Conservation (phyloP, 192 early-diverging fungal species). For the Coemansia sp. region DNA sequence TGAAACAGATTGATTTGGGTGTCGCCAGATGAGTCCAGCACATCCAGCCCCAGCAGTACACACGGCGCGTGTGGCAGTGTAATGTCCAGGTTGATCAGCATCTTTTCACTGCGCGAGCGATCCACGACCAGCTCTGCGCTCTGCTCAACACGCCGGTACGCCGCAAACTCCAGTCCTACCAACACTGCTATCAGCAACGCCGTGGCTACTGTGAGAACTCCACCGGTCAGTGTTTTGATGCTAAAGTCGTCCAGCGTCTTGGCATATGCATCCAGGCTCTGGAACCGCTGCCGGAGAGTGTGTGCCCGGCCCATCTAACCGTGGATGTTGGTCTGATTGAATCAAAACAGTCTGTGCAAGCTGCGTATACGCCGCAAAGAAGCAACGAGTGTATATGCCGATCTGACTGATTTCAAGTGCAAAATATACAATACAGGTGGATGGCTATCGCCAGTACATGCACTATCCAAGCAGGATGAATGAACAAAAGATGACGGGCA, state of each 20-base stretch:
- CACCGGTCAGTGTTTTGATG: conserved; percentile 77
- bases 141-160: conserved; percentile 68
- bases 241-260: conserved; percentile 97
- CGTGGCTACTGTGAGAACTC: conserved; percentile 80
- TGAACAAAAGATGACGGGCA: neutral
- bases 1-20: conserved; percentile 77
- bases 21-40: conserved; percentile 93
- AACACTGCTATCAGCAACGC: conserved; percentile 72
- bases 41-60: conserved; percentile 87
- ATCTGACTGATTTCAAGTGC: neutral
- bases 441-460: too few relatives aligned
- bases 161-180: conserved; percentile 79
- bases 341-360: neutral
- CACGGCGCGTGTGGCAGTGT: conserved; percentile 91
- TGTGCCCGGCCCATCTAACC: conserved; percentile 7
- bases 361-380: neutral
- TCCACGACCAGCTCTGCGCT: conserved; percentile 81
- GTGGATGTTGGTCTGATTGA: neutral
- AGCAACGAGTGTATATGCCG: neutral
- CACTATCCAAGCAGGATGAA: too few relatives aligned
- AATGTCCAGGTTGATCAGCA: conserved; percentile 87
- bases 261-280: conserved; percentile 84
- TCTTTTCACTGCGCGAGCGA: conserved; percentile 80
- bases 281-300: conserved; percentile 39
- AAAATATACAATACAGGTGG: too few relatives aligned